Evolutionary conservation across 257 asterid genomes (phyloP).

Genomic region (Gentiana dahurica): DNA sequence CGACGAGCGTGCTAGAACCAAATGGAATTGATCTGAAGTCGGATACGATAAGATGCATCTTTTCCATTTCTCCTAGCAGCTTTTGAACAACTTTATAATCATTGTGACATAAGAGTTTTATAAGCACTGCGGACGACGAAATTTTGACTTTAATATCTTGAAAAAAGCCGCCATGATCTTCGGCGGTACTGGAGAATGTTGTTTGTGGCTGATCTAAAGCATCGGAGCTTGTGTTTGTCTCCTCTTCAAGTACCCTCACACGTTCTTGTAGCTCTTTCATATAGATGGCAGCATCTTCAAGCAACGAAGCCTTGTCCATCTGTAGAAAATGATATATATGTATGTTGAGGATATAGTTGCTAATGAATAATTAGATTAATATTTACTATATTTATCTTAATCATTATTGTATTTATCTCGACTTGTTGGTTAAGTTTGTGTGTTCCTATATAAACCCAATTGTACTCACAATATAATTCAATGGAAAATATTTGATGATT

Average conservation of each 20-base stretch:
- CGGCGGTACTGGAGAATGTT: neutral
- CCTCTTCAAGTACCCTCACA: constrained; percentile 25
- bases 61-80: constrained; percentile 30
- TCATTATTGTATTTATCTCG: too few relatives aligned
- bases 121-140: constrained; percentile 21
- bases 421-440: too few relatives aligned
- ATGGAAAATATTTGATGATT: too few relatives aligned
- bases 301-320: constrained; percentile 25
- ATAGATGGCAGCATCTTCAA: constrained; percentile 17
- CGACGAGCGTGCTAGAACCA: constrained; percentile 32
- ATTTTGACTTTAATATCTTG: constrained; percentile 31
- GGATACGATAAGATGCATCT: constrained; percentile 25
- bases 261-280: constrained; percentile 39
- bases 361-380: too few relatives aligned
- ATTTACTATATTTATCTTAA: too few relatives aligned
- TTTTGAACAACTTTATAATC: constrained; percentile 19
- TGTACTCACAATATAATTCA: too few relatives aligned
- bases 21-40: constrained; percentile 48
- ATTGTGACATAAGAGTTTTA: constrained; percentile 36
- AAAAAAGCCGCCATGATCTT: neutral
- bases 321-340: neutral
- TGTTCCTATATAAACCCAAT: too few relatives aligned
- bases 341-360: too few relatives aligned
- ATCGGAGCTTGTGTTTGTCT: constrained; percentile 9
- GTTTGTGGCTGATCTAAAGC: neutral